phyloP scores from a whole-genome alignment of 768 basidiomycete species.

The Basidioascus undulatus region DNA sequence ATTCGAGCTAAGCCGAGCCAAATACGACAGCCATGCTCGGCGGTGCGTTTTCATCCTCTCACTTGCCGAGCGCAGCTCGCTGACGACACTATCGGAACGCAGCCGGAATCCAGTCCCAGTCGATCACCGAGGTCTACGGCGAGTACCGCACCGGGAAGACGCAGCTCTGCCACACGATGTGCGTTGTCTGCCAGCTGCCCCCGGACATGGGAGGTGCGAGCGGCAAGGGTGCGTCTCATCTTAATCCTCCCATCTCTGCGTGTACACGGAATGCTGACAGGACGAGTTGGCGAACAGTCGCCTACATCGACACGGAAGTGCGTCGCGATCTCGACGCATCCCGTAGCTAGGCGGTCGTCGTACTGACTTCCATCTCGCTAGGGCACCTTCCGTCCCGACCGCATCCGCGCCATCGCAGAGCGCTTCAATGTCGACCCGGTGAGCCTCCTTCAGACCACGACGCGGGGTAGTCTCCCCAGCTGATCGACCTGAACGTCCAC shows the following conservation, averaged over 20 bases:
- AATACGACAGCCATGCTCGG: slow-evolving; percentile 36
- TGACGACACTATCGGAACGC: slow-evolving; percentile 25
- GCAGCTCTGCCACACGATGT: slow-evolving; percentile 85
- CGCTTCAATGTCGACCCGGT: slow-evolving; percentile 86
- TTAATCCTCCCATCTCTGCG: background rate
- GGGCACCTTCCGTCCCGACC: slow-evolving; percentile 84
- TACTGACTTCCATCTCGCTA: slow-evolving; percentile 37
- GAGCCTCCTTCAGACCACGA: slow-evolving; percentile 27
- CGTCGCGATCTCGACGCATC: background rate
- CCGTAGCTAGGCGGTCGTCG: no score
- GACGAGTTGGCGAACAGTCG: slow-evolving; percentile 7
- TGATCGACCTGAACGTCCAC: background rate
- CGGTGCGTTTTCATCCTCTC: slow-evolving; percentile 24
- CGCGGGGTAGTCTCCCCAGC: background rate
- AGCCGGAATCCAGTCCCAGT: slow-evolving; percentile 61
- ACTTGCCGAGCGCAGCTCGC: background rate
- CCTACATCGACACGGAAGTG: slow-evolving; percentile 19
- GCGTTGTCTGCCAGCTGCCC: slow-evolving; percentile 70
- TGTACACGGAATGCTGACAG: background rate
- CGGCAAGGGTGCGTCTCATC: slow-evolving; percentile 37
- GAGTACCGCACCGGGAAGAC: slow-evolving; percentile 93
- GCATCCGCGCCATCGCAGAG: slow-evolving; percentile 72
- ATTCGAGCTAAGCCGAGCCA: background rate
- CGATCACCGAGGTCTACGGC: slow-evolving; percentile 88
- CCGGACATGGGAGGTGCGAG: slow-evolving; percentile 70